Conservation (phyloP, 495 filamentous ascomycete genomes). For the Pyrenula massariospora region DNA sequence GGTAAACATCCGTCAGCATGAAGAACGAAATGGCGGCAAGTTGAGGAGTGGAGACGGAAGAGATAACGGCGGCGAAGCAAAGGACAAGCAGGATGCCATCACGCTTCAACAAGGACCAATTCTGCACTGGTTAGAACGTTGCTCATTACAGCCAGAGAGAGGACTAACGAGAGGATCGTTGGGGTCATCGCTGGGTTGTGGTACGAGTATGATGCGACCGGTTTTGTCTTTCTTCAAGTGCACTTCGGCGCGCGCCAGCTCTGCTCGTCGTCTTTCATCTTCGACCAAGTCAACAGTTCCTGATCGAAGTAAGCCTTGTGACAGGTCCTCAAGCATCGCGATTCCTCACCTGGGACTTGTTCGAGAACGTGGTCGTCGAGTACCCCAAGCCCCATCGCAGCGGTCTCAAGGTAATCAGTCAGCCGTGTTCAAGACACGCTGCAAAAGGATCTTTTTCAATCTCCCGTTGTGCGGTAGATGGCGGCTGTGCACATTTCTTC, state of each 20-base stretch:
- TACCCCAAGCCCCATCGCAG: constrained; percentile 70
- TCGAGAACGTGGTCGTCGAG: constrained; percentile 51
- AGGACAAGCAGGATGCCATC: constrained; percentile 69
- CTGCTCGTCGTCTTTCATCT: constrained; percentile 31
- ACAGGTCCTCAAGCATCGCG: neutral
- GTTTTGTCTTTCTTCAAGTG: constrained; percentile 62
- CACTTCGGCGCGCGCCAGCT: constrained; percentile 19
- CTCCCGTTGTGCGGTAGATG: neutral
- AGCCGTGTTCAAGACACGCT: neutral
- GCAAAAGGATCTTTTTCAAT: neutral
- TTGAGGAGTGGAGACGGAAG: constrained; percentile 67
- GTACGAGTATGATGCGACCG: constrained; percentile 65
- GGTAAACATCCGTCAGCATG: constrained; percentile 48
- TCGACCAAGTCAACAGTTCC: constrained; percentile 58
- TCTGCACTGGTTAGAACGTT: constrained; percentile 30
- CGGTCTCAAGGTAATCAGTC: neutral
- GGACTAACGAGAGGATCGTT: constrained; percentile 59
- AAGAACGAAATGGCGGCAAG: constrained; percentile 46
- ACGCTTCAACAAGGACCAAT: constrained; percentile 83
- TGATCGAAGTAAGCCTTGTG: constrained; percentile 9
- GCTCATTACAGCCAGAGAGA: constrained; percentile 5
- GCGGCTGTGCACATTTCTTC: neutral
- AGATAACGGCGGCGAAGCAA: constrained; percentile 69
- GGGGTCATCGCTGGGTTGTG: constrained; percentile 70
- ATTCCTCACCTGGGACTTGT: constrained; percentile 59